phyloP scores from a whole-genome alignment of 768 basidiomycete species.

The Amanita rubescens region DNA sequence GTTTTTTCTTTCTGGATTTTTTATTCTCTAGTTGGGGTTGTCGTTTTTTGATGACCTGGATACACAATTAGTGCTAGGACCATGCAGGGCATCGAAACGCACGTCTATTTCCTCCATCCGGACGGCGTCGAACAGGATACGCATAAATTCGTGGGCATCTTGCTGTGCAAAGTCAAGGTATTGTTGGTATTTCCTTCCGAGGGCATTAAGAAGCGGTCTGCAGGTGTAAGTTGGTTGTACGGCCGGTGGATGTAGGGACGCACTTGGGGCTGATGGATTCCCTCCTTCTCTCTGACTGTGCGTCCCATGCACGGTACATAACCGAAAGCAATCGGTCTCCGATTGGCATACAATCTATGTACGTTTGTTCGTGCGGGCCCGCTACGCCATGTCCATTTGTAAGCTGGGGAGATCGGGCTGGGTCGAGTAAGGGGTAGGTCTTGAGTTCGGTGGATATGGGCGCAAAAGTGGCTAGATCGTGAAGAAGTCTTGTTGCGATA shows the following conservation, averaged over 20 bases:
- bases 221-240: conserved; percentile 3
- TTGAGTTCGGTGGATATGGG: conserved; percentile 38
- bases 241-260: conserved; percentile 19
- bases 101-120: conserved; percentile 94
- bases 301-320: conserved; percentile 57
- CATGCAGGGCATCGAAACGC: conserved; percentile 17
- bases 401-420: conserved; percentile 56
- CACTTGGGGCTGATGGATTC: conserved; percentile 63
- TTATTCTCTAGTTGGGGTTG: conserved; percentile 40
- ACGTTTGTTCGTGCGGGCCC: conserved; percentile 42
- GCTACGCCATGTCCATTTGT: conserved; percentile 58
- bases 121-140: conserved; percentile 85
- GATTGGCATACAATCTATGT: conserved; percentile 58
- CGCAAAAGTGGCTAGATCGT: conserved; percentile 48
- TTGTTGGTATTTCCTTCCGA: conserved; percentile 87
- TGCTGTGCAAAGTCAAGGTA: conserved; percentile 94
- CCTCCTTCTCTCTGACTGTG: conserved; percentile 43
- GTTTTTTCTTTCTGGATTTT: background rate
- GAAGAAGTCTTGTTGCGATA: conserved; percentile 60
- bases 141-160: conserved; percentile 90
- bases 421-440: conserved; percentile 30
- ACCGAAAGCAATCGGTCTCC: conserved; percentile 60
- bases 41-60: conserved; percentile 71
- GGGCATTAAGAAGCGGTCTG: conserved; percentile 54
- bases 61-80: background rate